Base-by-base conservation (phyloP, 768 basidiomycete species). In the Mycena pura region DNA sequence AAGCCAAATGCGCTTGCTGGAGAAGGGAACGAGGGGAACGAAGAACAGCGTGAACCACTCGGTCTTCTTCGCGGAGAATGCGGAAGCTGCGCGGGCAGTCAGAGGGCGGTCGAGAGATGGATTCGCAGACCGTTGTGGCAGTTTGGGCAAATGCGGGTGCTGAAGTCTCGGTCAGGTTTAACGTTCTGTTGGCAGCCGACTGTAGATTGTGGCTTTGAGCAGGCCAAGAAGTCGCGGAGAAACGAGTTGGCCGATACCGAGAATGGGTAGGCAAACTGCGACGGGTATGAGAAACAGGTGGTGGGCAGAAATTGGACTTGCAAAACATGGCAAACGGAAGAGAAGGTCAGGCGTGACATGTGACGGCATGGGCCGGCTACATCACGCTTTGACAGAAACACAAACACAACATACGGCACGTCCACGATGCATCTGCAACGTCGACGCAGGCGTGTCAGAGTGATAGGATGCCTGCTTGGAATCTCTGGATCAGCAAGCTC, bases 11-110 rank as follows among this genome's bases (percentile, higher is more conserved):
- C 83, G 84, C 53, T 82, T 83, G 46, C 82, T 82, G 22, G 73
- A 81, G 67, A 91, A 76, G 2, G 91, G 91, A 40, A 92, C 73
- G 56, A 93, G 74, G 22, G 88, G 91, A 14, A 93, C 79, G 72
- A 85, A 90, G 76, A 87, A 92, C 43, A 93, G 70, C 73, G 91
- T 88, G 69, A 93, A 89, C 91, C 90, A 92, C 34, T 76, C 84
- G 54, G 86, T 85, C 31, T 81, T 80, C 71, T 89, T 90, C 28
- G 87, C 87, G 28, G 82, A 76, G 47, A 86, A 74, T 55, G 90
- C 86, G 49, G 86, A 80, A 22, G 77, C 90, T 90, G 65, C 31
- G 50, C 39, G 60, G 22, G 15, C 36, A 32, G 57, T 45, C 19
- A 59, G 28, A 52, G 41, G 60, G 19, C 59, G 44, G 25, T 32